Evolutionary conservation across 306 rosid genomes (phyloP).

Genomic region (Ziziphus jujuba): DNA sequence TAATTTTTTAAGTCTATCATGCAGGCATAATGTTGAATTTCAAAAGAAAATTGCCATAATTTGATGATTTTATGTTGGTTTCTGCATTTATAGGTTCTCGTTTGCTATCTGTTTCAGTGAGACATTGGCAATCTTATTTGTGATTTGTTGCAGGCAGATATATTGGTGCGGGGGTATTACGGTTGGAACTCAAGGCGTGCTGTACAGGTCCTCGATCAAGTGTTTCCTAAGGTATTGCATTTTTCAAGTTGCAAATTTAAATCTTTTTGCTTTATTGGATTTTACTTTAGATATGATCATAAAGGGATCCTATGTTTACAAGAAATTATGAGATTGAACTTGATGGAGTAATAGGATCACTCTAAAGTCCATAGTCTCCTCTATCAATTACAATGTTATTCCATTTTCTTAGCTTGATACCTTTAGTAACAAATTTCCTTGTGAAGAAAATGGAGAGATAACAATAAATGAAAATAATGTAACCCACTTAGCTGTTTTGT

Average conservation of each 20-base stretch:
- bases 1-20: too few relatives aligned
- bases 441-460: neutral
- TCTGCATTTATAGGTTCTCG: neutral
- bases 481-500: too few relatives aligned
- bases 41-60: too few relatives aligned
- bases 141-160: constrained; percentile 68
- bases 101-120: neutral
- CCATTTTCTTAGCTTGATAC: neutral
- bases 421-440: neutral
- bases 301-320: neutral
- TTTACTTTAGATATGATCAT: too few relatives aligned
- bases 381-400: too few relatives aligned
- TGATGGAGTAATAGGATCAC: too few relatives aligned
- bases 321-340: neutral
- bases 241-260: neutral
- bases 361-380: too few relatives aligned
- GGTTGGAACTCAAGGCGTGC: constrained; percentile 97
- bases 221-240: constrained; percentile 77
- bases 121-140: constrained; percentile 4
- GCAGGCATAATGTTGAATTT: too few relatives aligned
- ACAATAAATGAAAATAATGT: neutral
- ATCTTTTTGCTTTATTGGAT: neutral
- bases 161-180: constrained; percentile 73
- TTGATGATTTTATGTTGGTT: neutral
- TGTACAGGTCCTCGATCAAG: constrained; percentile 61